A percentile compares a stretch with the other conserved stretches of the same genome.
These are phyloP conservation scores for Phialocephala subalpina DNA, from an alignment of 2,329 filamentous ascomycete genomes.

Conservation along the genomic window DNA sequence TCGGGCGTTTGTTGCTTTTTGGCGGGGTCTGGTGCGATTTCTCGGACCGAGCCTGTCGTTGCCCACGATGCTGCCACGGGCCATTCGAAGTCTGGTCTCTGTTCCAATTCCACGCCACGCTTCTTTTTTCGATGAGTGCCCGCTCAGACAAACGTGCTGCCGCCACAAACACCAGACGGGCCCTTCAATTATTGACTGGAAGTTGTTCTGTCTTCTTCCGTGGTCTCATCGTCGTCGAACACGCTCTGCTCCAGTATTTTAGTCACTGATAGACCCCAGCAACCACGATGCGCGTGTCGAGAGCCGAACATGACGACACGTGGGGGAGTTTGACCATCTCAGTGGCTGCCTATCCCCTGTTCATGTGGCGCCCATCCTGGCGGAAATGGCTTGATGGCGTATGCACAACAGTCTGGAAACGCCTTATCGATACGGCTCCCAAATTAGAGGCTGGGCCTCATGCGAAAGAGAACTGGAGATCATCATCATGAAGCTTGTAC, in stretches of 20 bases:
- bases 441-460: constrained; percentile 2
- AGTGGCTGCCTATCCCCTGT: not conserved
- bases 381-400: not conserved
- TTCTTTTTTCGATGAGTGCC: too few species aligned
- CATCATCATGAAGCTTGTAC: not conserved
- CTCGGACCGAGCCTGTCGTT: constrained; percentile 11
- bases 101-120: too few species aligned
- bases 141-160: too few species aligned
- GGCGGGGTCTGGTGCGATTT: constrained; percentile 8
- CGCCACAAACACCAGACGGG: too few species aligned
- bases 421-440: constrained; percentile 2
- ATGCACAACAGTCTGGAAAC: not conserved
- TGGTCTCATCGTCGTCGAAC: not conserved
- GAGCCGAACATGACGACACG: not conserved
- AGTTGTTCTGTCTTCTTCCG: too few species aligned
- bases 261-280: not conserved
- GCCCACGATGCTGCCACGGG: constrained; percentile 11
- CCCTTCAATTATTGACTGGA: too few species aligned
- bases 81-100: too few species aligned
- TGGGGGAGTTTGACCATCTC: not conserved
- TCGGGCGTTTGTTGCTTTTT: constrained; percentile 5
- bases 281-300: not conserved
- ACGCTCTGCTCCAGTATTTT: not conserved
- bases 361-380: not conserved
- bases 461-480: not conserved